Conservation (phyloP, 2,329 filamentous ascomycete genomes). For the Aspergillus sp. region DNA sequence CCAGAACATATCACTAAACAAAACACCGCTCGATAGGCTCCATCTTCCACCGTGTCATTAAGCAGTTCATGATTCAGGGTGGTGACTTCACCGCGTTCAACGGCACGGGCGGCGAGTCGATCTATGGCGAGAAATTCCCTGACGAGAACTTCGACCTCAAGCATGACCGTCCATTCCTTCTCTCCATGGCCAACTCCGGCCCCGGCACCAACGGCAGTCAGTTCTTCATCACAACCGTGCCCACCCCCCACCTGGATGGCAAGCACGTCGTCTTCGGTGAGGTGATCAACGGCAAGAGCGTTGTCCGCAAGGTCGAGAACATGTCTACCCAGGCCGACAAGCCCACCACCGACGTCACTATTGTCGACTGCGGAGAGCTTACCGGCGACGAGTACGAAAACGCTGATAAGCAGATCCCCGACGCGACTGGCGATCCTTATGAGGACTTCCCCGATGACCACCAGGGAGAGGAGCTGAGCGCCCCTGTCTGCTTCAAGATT, state of each 20-base stretch:
- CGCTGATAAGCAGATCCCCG: conserved; percentile 68
- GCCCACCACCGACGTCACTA: conserved; percentile 70
- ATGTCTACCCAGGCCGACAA: conserved; percentile 76
- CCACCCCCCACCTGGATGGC: conserved; percentile 89
- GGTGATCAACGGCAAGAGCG: conserved; percentile 87
- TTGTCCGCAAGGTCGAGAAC: conserved; percentile 89
- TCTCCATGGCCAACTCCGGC: conserved; percentile 98
- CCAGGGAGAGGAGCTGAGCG: conserved; percentile 63
- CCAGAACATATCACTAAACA: background rate
- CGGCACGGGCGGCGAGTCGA: conserved; percentile 93
- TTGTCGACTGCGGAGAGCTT: conserved; percentile 85
- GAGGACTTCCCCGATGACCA: conserved; percentile 94
- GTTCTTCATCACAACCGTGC: conserved; percentile 95
- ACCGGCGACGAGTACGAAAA: conserved; percentile 68
- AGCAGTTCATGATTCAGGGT: conserved; percentile 98
- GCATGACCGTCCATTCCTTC: conserved; percentile 88
- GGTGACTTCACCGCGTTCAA: conserved; percentile 96
- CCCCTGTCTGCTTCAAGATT: conserved; percentile 72
- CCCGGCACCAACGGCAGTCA: conserved; percentile 95
- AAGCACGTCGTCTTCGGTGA: conserved; percentile 99
- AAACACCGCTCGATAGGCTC: conserved; percentile 57
- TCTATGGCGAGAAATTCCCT: conserved; percentile 95
- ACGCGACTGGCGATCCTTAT: conserved; percentile 84
- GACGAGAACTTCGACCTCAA: conserved; percentile 94
- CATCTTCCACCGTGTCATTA: conserved; percentile 93